A percentile compares a stretch with the other conserved stretches of the same genome.
Conservation (phyloP, 2,329 filamentous ascomycete genomes). For the Ceratocystiopsis sp. region DNA sequence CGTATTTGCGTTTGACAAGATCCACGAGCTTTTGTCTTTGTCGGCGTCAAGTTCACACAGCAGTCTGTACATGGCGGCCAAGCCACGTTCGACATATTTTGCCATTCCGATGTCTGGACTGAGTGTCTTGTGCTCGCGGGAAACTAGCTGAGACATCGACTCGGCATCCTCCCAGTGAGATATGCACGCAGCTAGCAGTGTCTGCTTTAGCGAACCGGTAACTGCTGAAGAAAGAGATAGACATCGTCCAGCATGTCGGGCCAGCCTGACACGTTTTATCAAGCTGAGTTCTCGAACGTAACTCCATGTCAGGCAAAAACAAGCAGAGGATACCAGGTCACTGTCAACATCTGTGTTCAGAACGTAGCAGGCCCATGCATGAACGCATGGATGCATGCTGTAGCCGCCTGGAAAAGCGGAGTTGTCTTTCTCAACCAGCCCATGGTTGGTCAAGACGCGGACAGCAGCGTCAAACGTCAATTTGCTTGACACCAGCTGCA, state of each 20-base stretch:
- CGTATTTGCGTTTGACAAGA: neutral
- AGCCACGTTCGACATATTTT: too few relatives aligned
- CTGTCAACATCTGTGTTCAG: neutral
- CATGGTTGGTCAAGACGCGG: slow-evolving; percentile 14
- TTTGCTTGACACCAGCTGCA: too few relatives aligned
- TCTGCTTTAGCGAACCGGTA: neutral
- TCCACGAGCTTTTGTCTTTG: too few relatives aligned
- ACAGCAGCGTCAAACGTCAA: slow-evolving; percentile 15
- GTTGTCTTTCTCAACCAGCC: slow-evolving; percentile 13
- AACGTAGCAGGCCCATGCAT: neutral
- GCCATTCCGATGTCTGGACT: too few relatives aligned
- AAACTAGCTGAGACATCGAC: too few relatives aligned
- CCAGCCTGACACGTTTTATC: neutral
- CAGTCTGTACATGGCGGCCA: too few relatives aligned
- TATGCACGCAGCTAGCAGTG: too few relatives aligned
- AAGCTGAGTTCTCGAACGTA: neutral
- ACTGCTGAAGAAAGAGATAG: neutral
- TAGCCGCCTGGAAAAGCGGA: neutral
- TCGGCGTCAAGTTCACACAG: too few relatives aligned
- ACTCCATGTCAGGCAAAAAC: neutral
- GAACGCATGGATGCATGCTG: neutral
- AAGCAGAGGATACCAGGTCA: neutral
- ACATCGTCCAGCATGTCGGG: neutral
- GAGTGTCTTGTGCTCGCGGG: too few relatives aligned
- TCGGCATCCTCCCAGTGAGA: too few relatives aligned